Evolutionary conservation across 163 green algal species (phyloP).

Genomic region (Chlorella variabilis): DNA sequence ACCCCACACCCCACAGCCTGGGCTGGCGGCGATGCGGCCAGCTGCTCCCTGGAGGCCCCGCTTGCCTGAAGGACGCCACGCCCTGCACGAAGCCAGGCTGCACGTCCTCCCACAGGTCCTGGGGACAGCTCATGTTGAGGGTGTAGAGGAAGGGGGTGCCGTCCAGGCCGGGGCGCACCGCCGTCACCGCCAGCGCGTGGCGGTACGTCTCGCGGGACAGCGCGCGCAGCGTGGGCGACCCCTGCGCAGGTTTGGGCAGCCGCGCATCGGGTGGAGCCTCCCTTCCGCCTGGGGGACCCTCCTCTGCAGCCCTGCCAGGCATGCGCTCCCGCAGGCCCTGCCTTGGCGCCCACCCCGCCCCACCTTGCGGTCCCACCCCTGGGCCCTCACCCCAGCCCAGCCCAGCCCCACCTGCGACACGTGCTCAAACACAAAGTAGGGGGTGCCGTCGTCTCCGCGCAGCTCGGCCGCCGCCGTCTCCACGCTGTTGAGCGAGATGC

Average conservation of each 20-base stretch:
- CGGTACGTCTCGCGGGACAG: constrained; percentile 75
- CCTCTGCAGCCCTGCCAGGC: too few species aligned
- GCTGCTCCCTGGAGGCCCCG: too few species aligned
- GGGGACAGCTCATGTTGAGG: constrained; percentile 78
- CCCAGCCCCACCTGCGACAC: constrained; percentile 63
- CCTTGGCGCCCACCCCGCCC: too few species aligned
- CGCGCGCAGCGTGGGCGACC: constrained; percentile 68
- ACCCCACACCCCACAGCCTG: too few species aligned
- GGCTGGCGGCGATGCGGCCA: too few species aligned
- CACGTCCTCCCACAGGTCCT: constrained; percentile 55
- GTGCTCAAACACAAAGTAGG: constrained; percentile 85
- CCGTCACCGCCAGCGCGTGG: constrained; percentile 76
- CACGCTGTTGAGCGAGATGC: constrained; percentile 69
- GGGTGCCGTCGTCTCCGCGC: constrained; percentile 47
- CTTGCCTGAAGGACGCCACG: constrained; percentile 61
- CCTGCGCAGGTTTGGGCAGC: too few species aligned
- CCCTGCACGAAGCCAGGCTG: constrained; percentile 40
- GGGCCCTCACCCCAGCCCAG: background rate
- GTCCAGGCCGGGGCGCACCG: constrained; percentile 57
- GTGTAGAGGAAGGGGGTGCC: constrained; percentile 86
- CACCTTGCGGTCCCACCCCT: too few species aligned
- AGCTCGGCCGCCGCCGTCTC: constrained; percentile 50
- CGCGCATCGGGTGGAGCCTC: too few species aligned
- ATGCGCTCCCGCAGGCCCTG: too few species aligned
- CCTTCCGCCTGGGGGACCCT: too few species aligned